Conservation (phyloP, 2,329 filamentous ascomycete genomes). For the Fusarium pininemorale region DNA sequence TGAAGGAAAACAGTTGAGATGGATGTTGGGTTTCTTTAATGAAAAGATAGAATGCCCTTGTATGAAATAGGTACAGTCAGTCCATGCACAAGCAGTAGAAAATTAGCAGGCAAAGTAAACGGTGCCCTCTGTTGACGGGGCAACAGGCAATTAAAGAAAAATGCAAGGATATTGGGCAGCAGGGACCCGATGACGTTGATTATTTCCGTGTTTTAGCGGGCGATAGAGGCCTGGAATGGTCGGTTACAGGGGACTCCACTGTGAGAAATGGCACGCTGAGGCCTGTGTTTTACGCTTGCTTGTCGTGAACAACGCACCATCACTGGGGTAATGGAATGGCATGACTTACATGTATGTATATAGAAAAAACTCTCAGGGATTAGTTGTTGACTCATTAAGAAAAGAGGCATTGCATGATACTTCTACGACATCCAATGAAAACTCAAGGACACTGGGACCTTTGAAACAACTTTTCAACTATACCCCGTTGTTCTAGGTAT, state of each 20-base stretch:
- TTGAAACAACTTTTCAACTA: slow-evolving; percentile 1
- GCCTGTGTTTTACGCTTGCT: slow-evolving; percentile 1
- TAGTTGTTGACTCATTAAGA: slow-evolving; percentile 8
- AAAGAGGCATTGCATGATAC: background rate
- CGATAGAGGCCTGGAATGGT: slow-evolving; percentile 21
- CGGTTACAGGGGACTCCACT: slow-evolving; percentile 11
- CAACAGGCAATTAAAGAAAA: slow-evolving; percentile 37
- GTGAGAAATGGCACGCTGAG: slow-evolving; percentile 32
- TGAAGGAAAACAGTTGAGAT: slow-evolving; percentile 9
- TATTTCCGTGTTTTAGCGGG: slow-evolving; percentile 14
- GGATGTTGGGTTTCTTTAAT: slow-evolving; percentile 26
- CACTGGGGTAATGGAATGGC: slow-evolving; percentile 36
- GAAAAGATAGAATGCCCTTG: slow-evolving; percentile 4
- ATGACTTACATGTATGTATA: background rate
- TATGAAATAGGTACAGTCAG: slow-evolving; percentile 13
- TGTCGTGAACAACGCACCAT: slow-evolving; percentile 38
- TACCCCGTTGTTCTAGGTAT: background rate
- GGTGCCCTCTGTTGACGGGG: slow-evolving; percentile 33
- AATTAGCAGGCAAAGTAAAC: slow-evolving; percentile 39
- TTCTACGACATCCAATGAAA: slow-evolving; percentile 1
- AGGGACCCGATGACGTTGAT: slow-evolving; percentile 13
- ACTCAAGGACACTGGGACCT: background rate
- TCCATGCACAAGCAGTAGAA: slow-evolving; percentile 21
- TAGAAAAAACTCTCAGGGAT: background rate
- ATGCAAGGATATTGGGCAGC: slow-evolving; percentile 10